phyloP scores from a whole-genome alignment of 2,329 filamentous ascomycete species.

The Exophiala xenobiotica region DNA sequence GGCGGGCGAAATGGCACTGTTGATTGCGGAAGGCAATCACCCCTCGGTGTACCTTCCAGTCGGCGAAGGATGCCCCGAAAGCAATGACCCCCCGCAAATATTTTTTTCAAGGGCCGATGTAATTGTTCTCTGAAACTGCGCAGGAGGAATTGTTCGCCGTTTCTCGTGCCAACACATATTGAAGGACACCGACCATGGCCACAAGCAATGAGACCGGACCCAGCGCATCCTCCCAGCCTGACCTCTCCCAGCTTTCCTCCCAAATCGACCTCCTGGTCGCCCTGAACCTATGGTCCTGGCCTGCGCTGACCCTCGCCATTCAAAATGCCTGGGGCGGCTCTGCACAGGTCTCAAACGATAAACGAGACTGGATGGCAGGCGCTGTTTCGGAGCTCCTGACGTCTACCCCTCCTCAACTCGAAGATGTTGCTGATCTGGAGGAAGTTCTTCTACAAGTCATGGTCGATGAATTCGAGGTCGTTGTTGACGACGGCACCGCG shows the following conservation, averaged over 20 bases:
- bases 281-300: slow-evolving; percentile 83
- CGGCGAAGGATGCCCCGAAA: slow-evolving; percentile 9
- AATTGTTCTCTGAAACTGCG: not conserved
- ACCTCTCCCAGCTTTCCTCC: slow-evolving; percentile 56
- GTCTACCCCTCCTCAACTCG: slow-evolving; percentile 52
- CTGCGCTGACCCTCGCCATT: slow-evolving; percentile 81
- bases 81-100: not conserved
- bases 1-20: too few relatives aligned
- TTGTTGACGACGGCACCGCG: slow-evolving; percentile 85
- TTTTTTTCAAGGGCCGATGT: too few relatives aligned
- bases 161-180: not conserved
- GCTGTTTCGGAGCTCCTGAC: slow-evolving; percentile 76
- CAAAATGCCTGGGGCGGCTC: slow-evolving; percentile 77
- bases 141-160: not conserved
- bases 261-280: slow-evolving; percentile 85
- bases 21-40: too few relatives aligned
- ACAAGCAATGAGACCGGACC: not conserved
- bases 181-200: slow-evolving; percentile 13
- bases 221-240: slow-evolving; percentile 5
- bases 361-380: slow-evolving; percentile 95
- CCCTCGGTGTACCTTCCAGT: not conserved
- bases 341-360: slow-evolving; percentile 65
- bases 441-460: slow-evolving; percentile 83
- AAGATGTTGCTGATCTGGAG: slow-evolving; percentile 78
- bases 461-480: slow-evolving; percentile 92